Evolutionary conservation across 208 protist species (phyloP).

Genomic region (Histomonas meleagridis): DNA sequence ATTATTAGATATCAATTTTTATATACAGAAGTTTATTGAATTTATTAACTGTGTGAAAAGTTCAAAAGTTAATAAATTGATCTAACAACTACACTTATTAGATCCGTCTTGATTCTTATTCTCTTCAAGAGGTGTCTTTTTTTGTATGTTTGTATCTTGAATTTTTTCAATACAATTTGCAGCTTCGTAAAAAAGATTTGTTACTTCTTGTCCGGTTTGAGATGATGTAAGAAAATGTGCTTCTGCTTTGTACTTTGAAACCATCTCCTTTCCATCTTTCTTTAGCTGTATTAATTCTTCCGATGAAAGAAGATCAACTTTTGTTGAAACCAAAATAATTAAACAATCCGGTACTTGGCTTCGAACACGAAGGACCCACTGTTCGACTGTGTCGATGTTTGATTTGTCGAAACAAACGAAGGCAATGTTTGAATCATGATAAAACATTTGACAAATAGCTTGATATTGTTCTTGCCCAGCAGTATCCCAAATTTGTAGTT

Average conservation of each 20-base stretch:
- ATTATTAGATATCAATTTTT: too few relatives aligned
- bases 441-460: background rate
- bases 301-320: background rate
- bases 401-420: background rate
- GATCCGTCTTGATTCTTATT: too few relatives aligned
- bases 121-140: too few relatives aligned
- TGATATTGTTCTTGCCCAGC: constrained; percentile 10
- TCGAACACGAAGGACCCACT: background rate
- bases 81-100: too few relatives aligned
- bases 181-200: background rate
- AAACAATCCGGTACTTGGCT: background rate
- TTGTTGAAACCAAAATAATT: background rate
- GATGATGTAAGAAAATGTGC: background rate
- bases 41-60: too few relatives aligned
- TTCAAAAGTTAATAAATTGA: too few relatives aligned
- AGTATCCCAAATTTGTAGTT: constrained; percentile 24
- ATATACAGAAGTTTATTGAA: too few relatives aligned
- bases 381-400: background rate
- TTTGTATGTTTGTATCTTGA: too few relatives aligned
- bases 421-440: background rate
- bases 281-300: background rate
- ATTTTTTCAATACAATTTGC: too few relatives aligned
- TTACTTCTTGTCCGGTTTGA: background rate
- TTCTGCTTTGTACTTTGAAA: background rate
- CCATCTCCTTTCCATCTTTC: background rate